Evolutionary conservation across 176 grass and related monocot species (phyloP), one percentile per base, ranked within the genome.

Genomic region (Lolium multiflorum): DNA sequence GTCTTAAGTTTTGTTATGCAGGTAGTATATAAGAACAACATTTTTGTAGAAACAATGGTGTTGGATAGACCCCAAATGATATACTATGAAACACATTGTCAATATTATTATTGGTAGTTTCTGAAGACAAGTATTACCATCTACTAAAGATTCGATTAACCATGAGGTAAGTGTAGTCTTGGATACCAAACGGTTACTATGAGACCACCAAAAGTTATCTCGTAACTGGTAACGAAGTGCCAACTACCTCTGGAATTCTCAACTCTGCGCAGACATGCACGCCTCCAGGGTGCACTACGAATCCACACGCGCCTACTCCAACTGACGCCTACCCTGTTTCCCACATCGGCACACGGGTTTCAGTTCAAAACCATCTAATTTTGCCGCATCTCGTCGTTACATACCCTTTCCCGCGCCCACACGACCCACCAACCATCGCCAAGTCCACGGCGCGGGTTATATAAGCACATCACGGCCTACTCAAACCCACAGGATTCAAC

Each of bases 271-370:
- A 18, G 4, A 13, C 58, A 61, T 3, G 61, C 14, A 54, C 51
- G 51, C 51, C 14, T 3, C 1, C 3, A 54, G 12, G 5, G 41
- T 31, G 1, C 6, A 8, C 48, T 17, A 25, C 2, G 3, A 20
- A 2, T 56, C 12, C 50, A 37, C n/a, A n/a, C n/a, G n/a, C 50
- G 31, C 46, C 58, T 9, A 4, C 61, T 31, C 62, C 35, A 9
- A 25, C 65, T 14, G 20, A 17, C 51, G 54, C 83, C 84, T 44
- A 86, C 84, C 75, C 50, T 7, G 84, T 59, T 71, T 86, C 63
- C 50, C 4, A 1, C 1, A 16, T 0, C 20, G 64, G 64, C 84
- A 48, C 84, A 86, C 84, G 39, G 84, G 22, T 86, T 86, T 79
- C 64, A 6, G 17, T 51, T 2, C 16, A 16, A 86, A 86, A 79